Evolutionary conservation across 768 basidiomycete species (phyloP).

Genomic region (Floccularia luteovirens): DNA sequence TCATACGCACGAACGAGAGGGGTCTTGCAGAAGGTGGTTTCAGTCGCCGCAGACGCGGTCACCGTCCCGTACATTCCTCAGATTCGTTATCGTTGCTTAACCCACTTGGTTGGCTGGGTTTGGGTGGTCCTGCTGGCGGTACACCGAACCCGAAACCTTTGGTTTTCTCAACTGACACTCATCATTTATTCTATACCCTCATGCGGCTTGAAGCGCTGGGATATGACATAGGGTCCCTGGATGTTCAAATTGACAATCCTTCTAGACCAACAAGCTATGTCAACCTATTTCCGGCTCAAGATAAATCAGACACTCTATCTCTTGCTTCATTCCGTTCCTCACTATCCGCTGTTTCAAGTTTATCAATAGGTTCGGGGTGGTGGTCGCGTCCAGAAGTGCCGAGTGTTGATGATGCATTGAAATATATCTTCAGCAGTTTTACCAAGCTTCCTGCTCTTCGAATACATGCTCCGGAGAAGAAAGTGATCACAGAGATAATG

Average conservation of each 20-base stretch:
- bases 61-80: conserved; percentile 17
- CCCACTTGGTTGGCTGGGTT: conserved; percentile 55
- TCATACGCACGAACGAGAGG: conserved; percentile 66
- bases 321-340: conserved; percentile 72
- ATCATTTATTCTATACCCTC: conserved; percentile 83
- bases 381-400: conserved; percentile 57
- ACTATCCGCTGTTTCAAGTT: conserved; percentile 63
- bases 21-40: conserved; percentile 62
- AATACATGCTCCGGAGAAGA: conserved; percentile 56
- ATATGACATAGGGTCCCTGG: conserved; percentile 72
- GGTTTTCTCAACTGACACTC: conserved; percentile 63
- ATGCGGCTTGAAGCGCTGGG: conserved; percentile 80
- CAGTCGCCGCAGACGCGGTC: conserved; percentile 39
- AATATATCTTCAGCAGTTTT: conserved; percentile 83
- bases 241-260: conserved; percentile 65
- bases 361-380: conserved; percentile 71
- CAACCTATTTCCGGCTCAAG: conserved; percentile 42
- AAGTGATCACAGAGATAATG: conserved; percentile 60
- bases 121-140: conserved; percentile 19
- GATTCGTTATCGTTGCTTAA: conserved; percentile 40
- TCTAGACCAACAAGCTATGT: conserved; percentile 74
- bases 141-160: conserved; percentile 42
- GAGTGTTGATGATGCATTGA: conserved; percentile 66
- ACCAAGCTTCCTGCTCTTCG: conserved; percentile 81
- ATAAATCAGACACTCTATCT: conserved; percentile 70